These are phyloP conservation scores for Metschnikowia vanudenii DNA, from an alignment of 805 yeast species.

Conservation along the genomic window DNA sequence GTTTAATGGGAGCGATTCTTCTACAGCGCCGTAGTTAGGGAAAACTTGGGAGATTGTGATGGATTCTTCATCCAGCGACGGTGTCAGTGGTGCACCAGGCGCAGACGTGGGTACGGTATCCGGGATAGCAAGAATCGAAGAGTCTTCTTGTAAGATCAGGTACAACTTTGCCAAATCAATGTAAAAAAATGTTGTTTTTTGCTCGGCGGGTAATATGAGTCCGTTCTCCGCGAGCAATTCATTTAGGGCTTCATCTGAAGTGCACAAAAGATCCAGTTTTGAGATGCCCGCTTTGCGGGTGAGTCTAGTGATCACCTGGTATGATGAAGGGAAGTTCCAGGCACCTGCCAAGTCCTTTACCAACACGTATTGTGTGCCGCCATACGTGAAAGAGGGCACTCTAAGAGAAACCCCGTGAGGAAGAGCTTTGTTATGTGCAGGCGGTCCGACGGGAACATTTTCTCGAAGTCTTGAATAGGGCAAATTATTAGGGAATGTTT, in stretches of 20 bases:
- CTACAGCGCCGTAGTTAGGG: slow-evolving; percentile 39
- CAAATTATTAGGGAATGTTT: background rate
- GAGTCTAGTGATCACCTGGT: slow-evolving; percentile 32
- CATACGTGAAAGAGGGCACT: slow-evolving; percentile 13
- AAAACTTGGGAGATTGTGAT: slow-evolving; percentile 39
- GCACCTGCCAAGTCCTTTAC: slow-evolving; percentile 30
- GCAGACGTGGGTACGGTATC: background rate
- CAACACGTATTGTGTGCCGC: slow-evolving; percentile 23
- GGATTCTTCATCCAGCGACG: slow-evolving; percentile 24
- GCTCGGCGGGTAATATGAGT: slow-evolving; percentile 22
- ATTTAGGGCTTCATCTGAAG: slow-evolving; percentile 24
- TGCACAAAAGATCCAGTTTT: slow-evolving; percentile 19
- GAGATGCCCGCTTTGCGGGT: slow-evolving; percentile 13
- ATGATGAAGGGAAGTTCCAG: slow-evolving; percentile 44
- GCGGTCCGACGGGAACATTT: slow-evolving; percentile 8
- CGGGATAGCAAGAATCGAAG: slow-evolving; percentile 14
- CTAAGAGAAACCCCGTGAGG: slow-evolving; percentile 10
- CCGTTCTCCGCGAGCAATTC: slow-evolving; percentile 18
- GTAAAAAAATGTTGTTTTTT: slow-evolving; percentile 26
- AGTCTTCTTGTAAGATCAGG: slow-evolving; percentile 21
- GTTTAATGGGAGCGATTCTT: slow-evolving; percentile 27
- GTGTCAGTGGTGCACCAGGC: slow-evolving; percentile 20
- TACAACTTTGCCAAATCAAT: slow-evolving; percentile 24
- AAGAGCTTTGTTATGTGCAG: slow-evolving; percentile 2
- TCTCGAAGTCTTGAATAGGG: slow-evolving; percentile 12